Evolutionary conservation across 331 rosid species (phyloP).

Genomic region (Rhamnella rubrinervis): DNA sequence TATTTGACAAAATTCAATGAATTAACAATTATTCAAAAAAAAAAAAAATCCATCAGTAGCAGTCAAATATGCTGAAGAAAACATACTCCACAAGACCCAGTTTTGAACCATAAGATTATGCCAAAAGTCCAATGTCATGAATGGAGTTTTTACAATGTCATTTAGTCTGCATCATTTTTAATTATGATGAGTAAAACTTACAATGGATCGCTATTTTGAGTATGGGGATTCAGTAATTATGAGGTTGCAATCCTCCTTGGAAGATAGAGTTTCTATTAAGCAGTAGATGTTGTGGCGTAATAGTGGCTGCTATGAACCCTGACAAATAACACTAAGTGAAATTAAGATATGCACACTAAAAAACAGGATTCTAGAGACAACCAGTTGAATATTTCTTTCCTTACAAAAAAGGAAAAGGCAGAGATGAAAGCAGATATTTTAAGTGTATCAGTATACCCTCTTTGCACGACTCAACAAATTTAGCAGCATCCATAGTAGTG

Average conservation of each 20-base stretch:
- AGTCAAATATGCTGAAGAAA: neutral
- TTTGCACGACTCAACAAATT: conserved; percentile 68
- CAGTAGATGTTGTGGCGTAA: conserved; percentile 93
- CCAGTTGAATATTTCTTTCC: neutral
- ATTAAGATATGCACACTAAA: neutral
- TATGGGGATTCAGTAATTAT: conserved; percentile 87
- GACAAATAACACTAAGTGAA: conserved; percentile 19
- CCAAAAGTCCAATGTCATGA: neutral
- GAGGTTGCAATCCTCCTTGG: conserved; percentile 97
- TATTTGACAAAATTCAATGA: neutral
- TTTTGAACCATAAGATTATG: neutral
- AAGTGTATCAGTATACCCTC: conserved; percentile 48
- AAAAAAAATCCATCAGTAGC: no score
- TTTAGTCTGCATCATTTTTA: neutral
- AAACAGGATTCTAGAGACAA: neutral
- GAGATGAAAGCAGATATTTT: conserved; percentile 4
- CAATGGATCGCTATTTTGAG: conserved; percentile 87
- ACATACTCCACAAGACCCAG: neutral
- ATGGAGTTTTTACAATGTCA: neutral
- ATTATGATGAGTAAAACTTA: conserved; percentile 29
- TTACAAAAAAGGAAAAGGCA: neutral
- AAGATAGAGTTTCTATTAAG: conserved; percentile 83
- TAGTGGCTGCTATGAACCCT: conserved; percentile 86
- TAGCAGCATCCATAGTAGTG: conserved; percentile 84
- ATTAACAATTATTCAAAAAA: no score